Evolutionary conservation across 768 basidiomycete genomes (phyloP), one percentile per base, ranked within the genome.

Genomic region (Suillus weaverae): DNA sequence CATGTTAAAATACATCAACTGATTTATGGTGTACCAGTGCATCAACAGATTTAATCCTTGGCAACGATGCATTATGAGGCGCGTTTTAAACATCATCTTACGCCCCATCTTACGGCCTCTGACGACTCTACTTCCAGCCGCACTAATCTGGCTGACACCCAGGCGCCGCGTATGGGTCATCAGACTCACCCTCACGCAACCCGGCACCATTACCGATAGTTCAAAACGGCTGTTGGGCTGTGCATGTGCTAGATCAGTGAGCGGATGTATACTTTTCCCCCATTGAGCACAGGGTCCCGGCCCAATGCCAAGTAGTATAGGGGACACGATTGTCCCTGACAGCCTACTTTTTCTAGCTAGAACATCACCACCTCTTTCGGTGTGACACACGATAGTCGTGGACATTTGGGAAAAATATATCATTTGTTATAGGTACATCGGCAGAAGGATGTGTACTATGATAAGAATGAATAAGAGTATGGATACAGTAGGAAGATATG

Each of bases 401-500:
- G 50, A 32, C 10, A 5, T 53, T 18, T 11, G 56, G n/a, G 7
- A 6, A 59, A 59, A 20, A 20, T 57, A 39, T 41, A 41, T 41
- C 57, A 41, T 59, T 59, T 30, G 26, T 57, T 39, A 59, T 41
- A 59, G 9, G 10, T 30, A 41, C 32, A 43, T 59, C 14, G 16
- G 39, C 6, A 59, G 41, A 53, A 30, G 26, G n/a, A 32, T 7
- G 39, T 10, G 18, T 41, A 18, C 41, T 59, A 43, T 41, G 10
- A 59, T 59, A 59, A 41, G 57, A 32, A 43, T 43, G 41, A 51
- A 59, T 59, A 59, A 59, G 5, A 13, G 57, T 59, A 59, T 59
- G 57, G 38, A 59, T 59, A 59, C 57, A 59, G 39, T 59, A 59
- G 1, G 36, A 41, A 51, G 7, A 51, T 30, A 6, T 50, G 26